A percentile compares a stretch with the other conserved stretches of the same genome.
phyloP scores from a whole-genome alignment of 495 filamentous ascomycete genomes.

The Rhypophila decipiens region DNA sequence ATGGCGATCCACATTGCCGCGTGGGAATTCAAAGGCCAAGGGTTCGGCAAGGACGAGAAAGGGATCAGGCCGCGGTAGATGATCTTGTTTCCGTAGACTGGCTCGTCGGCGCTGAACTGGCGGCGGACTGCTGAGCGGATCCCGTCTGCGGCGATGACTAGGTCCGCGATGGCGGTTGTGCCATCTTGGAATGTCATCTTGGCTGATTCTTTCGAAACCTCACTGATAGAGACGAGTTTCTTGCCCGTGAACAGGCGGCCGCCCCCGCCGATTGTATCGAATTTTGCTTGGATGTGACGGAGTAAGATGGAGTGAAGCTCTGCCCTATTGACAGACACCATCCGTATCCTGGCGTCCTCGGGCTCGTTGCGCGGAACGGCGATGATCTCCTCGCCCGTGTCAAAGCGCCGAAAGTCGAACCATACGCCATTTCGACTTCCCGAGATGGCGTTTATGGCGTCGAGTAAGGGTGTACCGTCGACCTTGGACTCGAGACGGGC shows the following conservation, averaged over 20 bases:
- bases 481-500: too few species aligned
- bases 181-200: conserved; percentile 25
- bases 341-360: conserved; percentile 12
- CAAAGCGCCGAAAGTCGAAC: conserved; percentile 29
- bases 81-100: conserved; percentile 39
- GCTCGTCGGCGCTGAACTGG: conserved; percentile 24
- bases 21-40: conserved; percentile 24
- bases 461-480: conserved; percentile 16
- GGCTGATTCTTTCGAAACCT: conserved; percentile 7
- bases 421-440: conserved; percentile 25
- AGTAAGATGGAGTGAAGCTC: conserved; percentile 25
- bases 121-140: conserved; percentile 44
- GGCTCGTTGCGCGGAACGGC: conserved; percentile 24
- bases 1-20: conserved; percentile 29
- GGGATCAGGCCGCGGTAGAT: conserved; percentile 45
- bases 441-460: conserved; percentile 21
- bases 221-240: conserved; percentile 1
- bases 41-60: conserved; percentile 29
- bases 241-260: conserved; percentile 27
- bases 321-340: conserved; percentile 21
- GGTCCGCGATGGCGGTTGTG: conserved; percentile 16
- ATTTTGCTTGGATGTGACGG: conserved; percentile 4
- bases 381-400: conserved; percentile 26
- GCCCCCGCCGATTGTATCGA: conserved; percentile 12
- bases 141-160: conserved; percentile 52